Percentiles rank a stretch among this genome's conserved stretches.
These are phyloP conservation scores for Claviceps cyperi DNA, from an alignment of 2,329 filamentous ascomycete species.

Conservation along the genomic window DNA sequence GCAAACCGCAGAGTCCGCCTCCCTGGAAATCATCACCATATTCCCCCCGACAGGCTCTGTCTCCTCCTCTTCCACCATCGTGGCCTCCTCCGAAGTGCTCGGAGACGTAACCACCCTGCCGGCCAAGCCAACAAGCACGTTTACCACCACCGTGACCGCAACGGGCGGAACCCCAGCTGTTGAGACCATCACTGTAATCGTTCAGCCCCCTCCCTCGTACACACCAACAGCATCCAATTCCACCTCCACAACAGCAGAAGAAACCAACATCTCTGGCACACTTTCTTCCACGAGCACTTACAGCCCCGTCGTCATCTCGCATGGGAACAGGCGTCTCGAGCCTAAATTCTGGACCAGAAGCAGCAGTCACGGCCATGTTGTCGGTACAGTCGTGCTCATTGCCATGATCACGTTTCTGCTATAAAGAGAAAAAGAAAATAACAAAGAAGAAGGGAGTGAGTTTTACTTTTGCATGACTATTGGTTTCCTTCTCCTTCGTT, in stretches of 20 bases:
- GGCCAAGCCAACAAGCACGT: constrained; percentile 12
- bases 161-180: constrained; percentile 15
- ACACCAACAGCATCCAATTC: constrained; percentile 17
- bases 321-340: constrained; percentile 18
- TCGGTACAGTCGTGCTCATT: constrained; percentile 22
- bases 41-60: constrained; percentile 2
- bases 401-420: constrained; percentile 19
- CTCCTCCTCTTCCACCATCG: neutral
- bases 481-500: no score
- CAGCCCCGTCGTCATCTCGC: constrained; percentile 18
- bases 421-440: constrained; percentile 10
- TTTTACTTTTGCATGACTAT: no score
- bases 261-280: constrained; percentile 8
- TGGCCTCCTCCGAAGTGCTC: constrained; percentile 10
- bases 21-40: constrained; percentile 13
- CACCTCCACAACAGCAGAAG: constrained; percentile 15
- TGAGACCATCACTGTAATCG: constrained; percentile 19
- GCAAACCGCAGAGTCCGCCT: neutral
- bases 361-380: constrained; percentile 18
- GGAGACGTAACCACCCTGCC: constrained; percentile 11
- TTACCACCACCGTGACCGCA: constrained; percentile 18
- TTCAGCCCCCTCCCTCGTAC: constrained; percentile 12
- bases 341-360: constrained; percentile 15
- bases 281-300: constrained; percentile 9
- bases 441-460: neutral